phyloP scores from a whole-genome alignment of 768 basidiomycete genomes.

The Mycena filopes region DNA sequence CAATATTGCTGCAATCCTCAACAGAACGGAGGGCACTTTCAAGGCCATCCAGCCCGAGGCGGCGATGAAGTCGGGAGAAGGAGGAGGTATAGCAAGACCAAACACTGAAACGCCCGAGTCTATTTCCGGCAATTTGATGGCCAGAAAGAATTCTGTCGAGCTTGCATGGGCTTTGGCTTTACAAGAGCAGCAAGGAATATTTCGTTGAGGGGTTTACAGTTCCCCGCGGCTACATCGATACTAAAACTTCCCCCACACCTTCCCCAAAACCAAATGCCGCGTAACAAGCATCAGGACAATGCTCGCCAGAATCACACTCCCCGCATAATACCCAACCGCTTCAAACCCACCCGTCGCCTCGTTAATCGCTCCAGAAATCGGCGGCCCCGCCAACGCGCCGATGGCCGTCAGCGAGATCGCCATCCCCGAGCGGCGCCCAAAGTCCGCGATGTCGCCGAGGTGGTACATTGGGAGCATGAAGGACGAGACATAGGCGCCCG shows the following conservation, averaged over 20 bases:
- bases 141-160: no score
- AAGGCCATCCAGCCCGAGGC: constrained; percentile 23
- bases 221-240: no score
- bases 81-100: not conserved
- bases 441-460: constrained; percentile 68
- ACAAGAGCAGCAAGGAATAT: no score
- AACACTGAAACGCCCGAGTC: not conserved
- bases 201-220: no score
- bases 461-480: constrained; percentile 66
- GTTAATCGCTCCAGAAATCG: constrained; percentile 78
- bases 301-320: constrained; percentile 53
- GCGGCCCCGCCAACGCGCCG: constrained; percentile 75
- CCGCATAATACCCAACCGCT: constrained; percentile 61
- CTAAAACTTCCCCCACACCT: constrained; percentile 54
- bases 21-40: constrained; percentile 18
- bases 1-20: constrained; percentile 22
- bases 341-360: constrained; percentile 61
- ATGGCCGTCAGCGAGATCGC: constrained; percentile 68
- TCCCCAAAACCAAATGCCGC: constrained; percentile 51
- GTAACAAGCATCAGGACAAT: constrained; percentile 53
- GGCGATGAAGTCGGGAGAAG: not conserved
- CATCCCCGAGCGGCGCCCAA: constrained; percentile 76
- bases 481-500: constrained; percentile 71
- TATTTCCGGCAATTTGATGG: constrained; percentile 8
- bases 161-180: no score